These are phyloP conservation scores for Aspergillus fructus DNA, from an alignment of 2,329 filamentous ascomycete species.

Conservation along the genomic window DNA sequence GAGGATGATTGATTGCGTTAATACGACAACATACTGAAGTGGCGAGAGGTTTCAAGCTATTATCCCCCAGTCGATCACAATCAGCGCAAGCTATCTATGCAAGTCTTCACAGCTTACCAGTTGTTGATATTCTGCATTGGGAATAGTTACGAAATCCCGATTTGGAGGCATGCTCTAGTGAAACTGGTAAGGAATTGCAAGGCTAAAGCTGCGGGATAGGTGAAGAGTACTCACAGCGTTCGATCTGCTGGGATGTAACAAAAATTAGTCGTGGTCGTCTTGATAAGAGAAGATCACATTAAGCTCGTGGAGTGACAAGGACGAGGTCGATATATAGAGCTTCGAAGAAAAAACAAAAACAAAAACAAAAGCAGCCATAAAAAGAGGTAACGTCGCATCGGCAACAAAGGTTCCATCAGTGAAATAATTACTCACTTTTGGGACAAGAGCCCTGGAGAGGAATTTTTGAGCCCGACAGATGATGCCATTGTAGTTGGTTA, in stretches of 20 bases:
- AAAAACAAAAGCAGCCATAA: not conserved
- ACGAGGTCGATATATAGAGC: not conserved
- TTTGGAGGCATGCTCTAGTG: constrained; percentile 36
- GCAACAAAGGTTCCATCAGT: not conserved
- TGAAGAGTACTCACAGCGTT: constrained; percentile 12
- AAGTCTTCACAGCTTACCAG: constrained; percentile 46
- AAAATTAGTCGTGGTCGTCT: not conserved
- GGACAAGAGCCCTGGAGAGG: constrained; percentile 62
- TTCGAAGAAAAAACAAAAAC: not conserved
- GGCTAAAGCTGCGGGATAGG: not conserved
- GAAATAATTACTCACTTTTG: constrained; percentile 52
- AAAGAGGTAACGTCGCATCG: not conserved
- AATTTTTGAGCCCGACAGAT: constrained; percentile 59
- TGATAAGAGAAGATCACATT: not conserved
- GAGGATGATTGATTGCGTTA: not conserved
- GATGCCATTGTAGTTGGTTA: constrained; percentile 24
- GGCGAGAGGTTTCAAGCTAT: constrained; percentile 19
- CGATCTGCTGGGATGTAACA: constrained; percentile 7
- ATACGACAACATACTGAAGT: constrained; percentile 14
- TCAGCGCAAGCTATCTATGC: not conserved
- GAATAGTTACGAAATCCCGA: constrained; percentile 53
- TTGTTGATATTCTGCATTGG: constrained; percentile 60
- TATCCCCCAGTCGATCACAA: not conserved
- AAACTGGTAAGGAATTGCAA: not conserved
- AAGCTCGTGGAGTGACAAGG: not conserved